Conservation (phyloP, 139 green algal species). For the Chlorella sorokiniana region DNA sequence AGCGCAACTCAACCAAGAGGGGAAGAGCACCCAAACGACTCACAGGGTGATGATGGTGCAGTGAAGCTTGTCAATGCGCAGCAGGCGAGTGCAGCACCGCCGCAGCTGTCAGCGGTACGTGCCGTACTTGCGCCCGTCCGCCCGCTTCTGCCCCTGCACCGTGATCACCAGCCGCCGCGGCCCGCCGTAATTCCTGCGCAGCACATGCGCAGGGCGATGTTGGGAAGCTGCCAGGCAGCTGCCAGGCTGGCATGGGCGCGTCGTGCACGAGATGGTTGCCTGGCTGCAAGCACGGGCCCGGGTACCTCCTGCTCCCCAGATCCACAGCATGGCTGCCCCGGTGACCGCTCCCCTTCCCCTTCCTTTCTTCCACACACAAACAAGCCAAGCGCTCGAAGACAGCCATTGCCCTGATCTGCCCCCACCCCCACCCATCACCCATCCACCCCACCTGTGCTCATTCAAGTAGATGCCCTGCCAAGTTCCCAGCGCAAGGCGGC, state of each 20-base stretch:
- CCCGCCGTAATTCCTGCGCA: constrained; percentile 65
- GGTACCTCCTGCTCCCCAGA: too few species aligned
- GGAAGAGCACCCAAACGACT: too few species aligned
- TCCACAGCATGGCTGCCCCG: too few species aligned
- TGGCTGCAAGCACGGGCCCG: too few species aligned
- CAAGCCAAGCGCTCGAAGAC: too few species aligned
- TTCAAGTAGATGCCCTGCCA: constrained; percentile 88
- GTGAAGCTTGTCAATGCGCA: not conserved
- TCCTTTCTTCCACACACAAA: too few species aligned
- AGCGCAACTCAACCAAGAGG: too few species aligned
- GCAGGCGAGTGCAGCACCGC: not conserved
- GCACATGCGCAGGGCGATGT: constrained; percentile 12
- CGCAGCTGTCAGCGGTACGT: not conserved
- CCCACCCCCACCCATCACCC: too few species aligned
- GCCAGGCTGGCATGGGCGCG: too few species aligned
- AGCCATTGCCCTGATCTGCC: too few species aligned
- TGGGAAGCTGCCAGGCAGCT: not conserved
- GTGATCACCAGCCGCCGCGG: constrained; percentile 70
- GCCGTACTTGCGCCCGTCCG: constrained; percentile 67
- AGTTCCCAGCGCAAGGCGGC: constrained; percentile 70
- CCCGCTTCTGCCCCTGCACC: constrained; percentile 71
- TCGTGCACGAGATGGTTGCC: too few species aligned
- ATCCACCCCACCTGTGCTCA: constrained; percentile 55
- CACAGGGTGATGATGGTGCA: not conserved
- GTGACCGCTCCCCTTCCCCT: too few species aligned